phyloP scores from a whole-genome alignment of 306 rosid genomes.

The Pyrus pyrifolia region DNA sequence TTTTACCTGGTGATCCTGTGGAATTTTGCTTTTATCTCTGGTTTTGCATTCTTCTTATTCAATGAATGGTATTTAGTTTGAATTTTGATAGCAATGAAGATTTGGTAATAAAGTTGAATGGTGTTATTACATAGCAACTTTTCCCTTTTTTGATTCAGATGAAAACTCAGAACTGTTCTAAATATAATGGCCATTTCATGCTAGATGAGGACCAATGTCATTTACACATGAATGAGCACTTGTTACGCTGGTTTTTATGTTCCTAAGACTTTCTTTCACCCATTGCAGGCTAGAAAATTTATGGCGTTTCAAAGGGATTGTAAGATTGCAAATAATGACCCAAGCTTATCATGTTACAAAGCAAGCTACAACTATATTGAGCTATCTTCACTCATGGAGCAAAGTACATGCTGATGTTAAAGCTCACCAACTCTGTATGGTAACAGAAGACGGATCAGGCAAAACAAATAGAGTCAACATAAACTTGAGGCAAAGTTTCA shows the following conservation, averaged over 20 bases:
- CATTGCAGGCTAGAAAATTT: slow-evolving; percentile 72
- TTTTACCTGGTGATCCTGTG: too few relatives aligned
- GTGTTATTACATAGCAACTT: too few relatives aligned
- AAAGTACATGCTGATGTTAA: slow-evolving; percentile 60
- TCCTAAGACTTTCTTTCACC: slow-evolving; percentile 11
- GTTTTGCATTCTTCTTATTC: too few relatives aligned
- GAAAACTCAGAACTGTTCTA: too few relatives aligned
- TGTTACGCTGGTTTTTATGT: not conserved
- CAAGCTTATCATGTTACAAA: slow-evolving; percentile 48
- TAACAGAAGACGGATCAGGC: slow-evolving; percentile 72
- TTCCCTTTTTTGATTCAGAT: too few relatives aligned
- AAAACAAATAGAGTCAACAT: slow-evolving; percentile 76
- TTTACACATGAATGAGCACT: not conserved
- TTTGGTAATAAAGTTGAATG: too few relatives aligned
- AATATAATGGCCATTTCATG: too few relatives aligned
- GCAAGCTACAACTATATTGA: slow-evolving; percentile 66
- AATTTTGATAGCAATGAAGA: too few relatives aligned
- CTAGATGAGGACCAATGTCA: too few relatives aligned
- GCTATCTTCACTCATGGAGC: slow-evolving; percentile 85
- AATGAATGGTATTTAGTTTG: too few relatives aligned
- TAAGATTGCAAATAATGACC: slow-evolving; percentile 52
- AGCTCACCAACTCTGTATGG: slow-evolving; percentile 81
- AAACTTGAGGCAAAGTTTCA: slow-evolving; percentile 93
- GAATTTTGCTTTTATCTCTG: too few relatives aligned
- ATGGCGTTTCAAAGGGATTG: slow-evolving; percentile 54